Percentiles rank a stretch among this genome's conserved stretches.
Conservation (phyloP, 1,284 basidiomycete species). For the Irpex sp. region DNA sequence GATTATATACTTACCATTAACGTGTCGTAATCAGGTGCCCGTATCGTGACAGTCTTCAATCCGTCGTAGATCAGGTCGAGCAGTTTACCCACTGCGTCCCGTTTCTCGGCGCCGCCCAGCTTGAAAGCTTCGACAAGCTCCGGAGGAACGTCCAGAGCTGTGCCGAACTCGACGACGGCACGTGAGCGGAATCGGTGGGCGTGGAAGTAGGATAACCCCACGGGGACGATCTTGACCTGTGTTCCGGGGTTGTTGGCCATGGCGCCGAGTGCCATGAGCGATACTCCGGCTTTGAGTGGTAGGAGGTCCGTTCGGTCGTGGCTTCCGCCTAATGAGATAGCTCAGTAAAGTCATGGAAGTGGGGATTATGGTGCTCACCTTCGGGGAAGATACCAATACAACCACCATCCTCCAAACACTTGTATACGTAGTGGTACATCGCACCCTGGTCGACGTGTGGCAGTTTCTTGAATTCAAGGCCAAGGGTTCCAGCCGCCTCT, state of each 20-base stretch:
- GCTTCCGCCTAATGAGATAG: constrained; percentile 69
- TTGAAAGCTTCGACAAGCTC: constrained; percentile 91
- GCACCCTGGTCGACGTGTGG: constrained; percentile 90
- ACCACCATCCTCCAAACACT: constrained; percentile 82
- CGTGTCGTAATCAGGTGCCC: constrained; percentile 97
- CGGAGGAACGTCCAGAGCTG: constrained; percentile 83
- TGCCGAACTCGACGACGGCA: constrained; percentile 96
- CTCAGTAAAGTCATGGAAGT: neutral
- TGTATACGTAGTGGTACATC: constrained; percentile 95
- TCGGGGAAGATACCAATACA: constrained; percentile 97
- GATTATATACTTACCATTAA: constrained; percentile 82
- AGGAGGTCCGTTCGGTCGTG: constrained; percentile 95
- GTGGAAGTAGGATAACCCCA: constrained; percentile 95
- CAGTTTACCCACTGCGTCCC: constrained; percentile 88
- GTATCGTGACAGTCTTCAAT: constrained; percentile 95
- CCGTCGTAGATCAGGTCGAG: constrained; percentile 93
- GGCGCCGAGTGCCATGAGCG: constrained; percentile 96
- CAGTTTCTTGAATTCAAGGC: constrained; percentile 74
- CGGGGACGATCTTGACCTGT: constrained; percentile 90
- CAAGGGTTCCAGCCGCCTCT: constrained; percentile 49
- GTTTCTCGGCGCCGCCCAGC: constrained; percentile 84
- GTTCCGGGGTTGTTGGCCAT: constrained; percentile 89
- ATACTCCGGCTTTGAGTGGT: constrained; percentile 94
- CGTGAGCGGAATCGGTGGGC: constrained; percentile 92
- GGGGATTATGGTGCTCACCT: constrained; percentile 54